A percentile compares a stretch with the other conserved stretches of the same genome.
These are phyloP conservation scores for Quercus berberidifolia DNA, from an alignment of 306 rosid genomes.

Conservation along the genomic window DNA sequence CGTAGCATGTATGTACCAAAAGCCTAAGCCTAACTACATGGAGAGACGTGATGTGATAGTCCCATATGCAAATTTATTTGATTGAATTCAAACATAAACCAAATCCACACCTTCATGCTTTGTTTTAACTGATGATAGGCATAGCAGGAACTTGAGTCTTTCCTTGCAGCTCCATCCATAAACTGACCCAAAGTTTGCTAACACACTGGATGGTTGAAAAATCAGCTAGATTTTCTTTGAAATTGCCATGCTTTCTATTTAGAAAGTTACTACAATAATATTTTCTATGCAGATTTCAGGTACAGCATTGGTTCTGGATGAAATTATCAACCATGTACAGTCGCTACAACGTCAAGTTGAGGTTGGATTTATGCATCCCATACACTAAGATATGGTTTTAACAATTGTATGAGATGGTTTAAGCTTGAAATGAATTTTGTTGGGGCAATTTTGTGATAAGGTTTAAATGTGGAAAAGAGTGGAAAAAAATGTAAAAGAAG, in stretches of 20 bases:
- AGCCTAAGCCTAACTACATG: slow-evolving; percentile 46
- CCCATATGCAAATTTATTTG: slow-evolving; percentile 8
- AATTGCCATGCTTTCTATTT: not conserved
- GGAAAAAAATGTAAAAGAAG: no score
- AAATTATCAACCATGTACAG: slow-evolving; percentile 94
- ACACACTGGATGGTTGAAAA: no score
- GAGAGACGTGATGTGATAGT: slow-evolving; percentile 30
- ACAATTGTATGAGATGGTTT: slow-evolving; percentile 23
- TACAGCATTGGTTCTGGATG: slow-evolving; percentile 90
- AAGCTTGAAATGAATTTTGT: slow-evolving; percentile 10
- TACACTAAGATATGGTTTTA: slow-evolving; percentile 24
- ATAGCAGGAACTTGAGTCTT: no score
- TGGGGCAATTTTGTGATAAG: not conserved
- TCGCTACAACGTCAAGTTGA: slow-evolving; percentile 92
- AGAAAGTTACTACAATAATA: slow-evolving; percentile 10
- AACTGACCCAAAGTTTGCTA: no score
- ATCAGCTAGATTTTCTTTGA: not conserved
- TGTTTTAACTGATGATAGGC: no score
- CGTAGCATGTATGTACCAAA: slow-evolving; percentile 39
- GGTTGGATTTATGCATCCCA: slow-evolving; percentile 57
- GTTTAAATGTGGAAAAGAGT: not conserved
- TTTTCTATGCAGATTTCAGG: slow-evolving; percentile 76
- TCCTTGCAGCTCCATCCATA: no score
- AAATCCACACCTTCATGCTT: slow-evolving; percentile 11
- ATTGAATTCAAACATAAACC: slow-evolving; percentile 11